Base-by-base conservation (phyloP, 1,284 basidiomycete species). In the Ceratobasidium sp. region DNA sequence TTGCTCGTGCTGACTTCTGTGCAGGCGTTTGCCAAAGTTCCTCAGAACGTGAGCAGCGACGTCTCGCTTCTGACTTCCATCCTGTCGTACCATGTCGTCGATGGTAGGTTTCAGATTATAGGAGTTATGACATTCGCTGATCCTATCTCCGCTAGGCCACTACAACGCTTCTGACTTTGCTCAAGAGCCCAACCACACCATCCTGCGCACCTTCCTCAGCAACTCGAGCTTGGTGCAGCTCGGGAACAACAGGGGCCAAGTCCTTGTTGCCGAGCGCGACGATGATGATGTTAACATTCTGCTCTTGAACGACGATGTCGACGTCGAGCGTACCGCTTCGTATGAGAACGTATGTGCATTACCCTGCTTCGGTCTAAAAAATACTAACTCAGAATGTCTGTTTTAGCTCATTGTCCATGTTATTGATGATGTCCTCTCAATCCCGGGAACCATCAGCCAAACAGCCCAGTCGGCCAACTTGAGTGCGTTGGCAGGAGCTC, bases 171-270 rank as follows among this genome's bases (percentile, higher is more conserved):
- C 60, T 44, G 41, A 51, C 51, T 67, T 77, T 59, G 50, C 74
- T n/a, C 51, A 15, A 31, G 76, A 76, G 36, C 81, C 82, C 15
- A 80, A 79, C 73, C 82, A 87, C 72, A 92, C 91, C 0, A 83
- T 93, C 69, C 90, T 89, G 2, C 86, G 89, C 51, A 91, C 92
- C 0, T 83, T 90, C 17, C 84, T 92, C 60, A 87, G 86, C 60
- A 84, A 87, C 63, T 79, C 86, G 0, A 75, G 81, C 0, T 78
- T 85, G 22, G 89, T 90, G 3, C 81, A 80, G 41, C 85, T 91
- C 0, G 89, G 89, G 79, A 89, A 86, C 3, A 84, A 84, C 77
- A 84, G 85, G 77, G 83, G 84, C 11, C 91, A 93, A 78, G 93
- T 91, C 7, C 81, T 93, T 14, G 88, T 87, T 0, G 90, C 84